Evolutionary conservation across 1,139 yeast species (phyloP).

Genomic region (Pichia sp.): DNA sequence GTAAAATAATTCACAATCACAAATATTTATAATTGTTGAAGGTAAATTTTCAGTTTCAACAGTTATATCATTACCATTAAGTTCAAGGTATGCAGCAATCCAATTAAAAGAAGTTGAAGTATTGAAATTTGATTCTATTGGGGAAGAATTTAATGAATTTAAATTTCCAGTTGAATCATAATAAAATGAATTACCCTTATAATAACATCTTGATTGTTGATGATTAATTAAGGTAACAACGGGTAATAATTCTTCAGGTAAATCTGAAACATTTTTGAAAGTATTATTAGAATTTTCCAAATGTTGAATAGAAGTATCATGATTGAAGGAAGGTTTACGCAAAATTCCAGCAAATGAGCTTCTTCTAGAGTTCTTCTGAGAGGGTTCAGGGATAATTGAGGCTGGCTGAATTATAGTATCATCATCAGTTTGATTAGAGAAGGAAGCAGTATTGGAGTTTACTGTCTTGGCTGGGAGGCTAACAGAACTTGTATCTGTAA

Average conservation of each 20-base stretch:
- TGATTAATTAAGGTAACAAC: conserved; percentile 46
- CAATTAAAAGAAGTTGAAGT: conserved; percentile 14
- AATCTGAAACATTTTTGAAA: conserved; percentile 6
- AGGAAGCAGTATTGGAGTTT: not conserved
- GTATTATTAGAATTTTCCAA: not conserved
- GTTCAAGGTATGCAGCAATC: conserved; percentile 27
- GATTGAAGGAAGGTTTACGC: conserved; percentile 11
- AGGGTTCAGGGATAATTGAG: not conserved
- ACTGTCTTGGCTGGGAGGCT: not conserved
- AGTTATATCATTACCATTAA: conserved; percentile 48
- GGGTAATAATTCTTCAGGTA: conserved; percentile 48
- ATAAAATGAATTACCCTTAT: conserved; percentile 33
- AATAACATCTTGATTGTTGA: conserved; percentile 45
- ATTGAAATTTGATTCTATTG: not conserved
- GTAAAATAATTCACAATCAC: conserved; percentile 36
- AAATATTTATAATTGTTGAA: conserved; percentile 45
- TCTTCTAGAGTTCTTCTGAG: not conserved
- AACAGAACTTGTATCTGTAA: too few relatives aligned
- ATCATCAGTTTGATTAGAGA: too few relatives aligned
- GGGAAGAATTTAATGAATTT: not conserved
- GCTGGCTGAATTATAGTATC: not conserved
- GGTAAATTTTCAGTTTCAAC: conserved; percentile 35
- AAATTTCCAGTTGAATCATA: conserved; percentile 5
- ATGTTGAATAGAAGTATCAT: not conserved
- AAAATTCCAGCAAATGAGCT: conserved; percentile 2